Evolutionary conservation across 768 basidiomycete species (phyloP).

Genomic region (Boletus patriciae): DNA sequence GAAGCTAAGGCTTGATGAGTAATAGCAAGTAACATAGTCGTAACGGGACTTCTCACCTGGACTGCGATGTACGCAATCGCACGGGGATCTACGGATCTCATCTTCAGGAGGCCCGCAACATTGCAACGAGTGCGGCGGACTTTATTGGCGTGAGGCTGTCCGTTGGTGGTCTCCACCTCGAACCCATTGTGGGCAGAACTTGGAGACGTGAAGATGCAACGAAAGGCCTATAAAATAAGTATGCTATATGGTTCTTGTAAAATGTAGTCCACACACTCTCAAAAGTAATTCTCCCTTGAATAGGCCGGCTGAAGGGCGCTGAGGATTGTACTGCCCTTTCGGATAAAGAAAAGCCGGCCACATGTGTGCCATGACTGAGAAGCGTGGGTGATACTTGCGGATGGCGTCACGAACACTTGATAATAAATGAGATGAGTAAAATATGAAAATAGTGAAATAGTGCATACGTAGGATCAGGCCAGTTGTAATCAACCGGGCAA

Average conservation of each 20-base stretch:
- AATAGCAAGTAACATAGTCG: not conserved
- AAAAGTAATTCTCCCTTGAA: constrained; percentile 3
- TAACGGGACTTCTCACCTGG: constrained; percentile 17
- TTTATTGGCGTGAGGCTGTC: no score
- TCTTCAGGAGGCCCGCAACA: constrained; percentile 5
- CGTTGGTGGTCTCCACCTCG: no score
- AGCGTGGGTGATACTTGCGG: not conserved
- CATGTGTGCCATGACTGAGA: not conserved
- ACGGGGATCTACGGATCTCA: constrained; percentile 18
- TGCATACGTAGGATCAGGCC: constrained; percentile 6
- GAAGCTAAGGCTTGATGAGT: constrained; percentile 8
- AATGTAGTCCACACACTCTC: not conserved
- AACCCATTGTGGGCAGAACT: not conserved
- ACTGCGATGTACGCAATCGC: constrained; percentile 27
- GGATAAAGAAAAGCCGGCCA: constrained; percentile 11
- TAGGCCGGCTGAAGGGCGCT: not conserved
- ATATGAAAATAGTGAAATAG: not conserved
- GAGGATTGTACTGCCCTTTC: not conserved
- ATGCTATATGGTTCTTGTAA: no score
- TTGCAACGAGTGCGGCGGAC: constrained; percentile 1
- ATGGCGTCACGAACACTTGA: not conserved
- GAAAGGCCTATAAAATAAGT: constrained; percentile 17
- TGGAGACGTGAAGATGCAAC: constrained; percentile 9
- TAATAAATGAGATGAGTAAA: not conserved
- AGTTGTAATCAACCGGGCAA: constrained; percentile 16